Base-by-base conservation (phyloP, 257 asterid species). In the Nyctanthes arbortristis region DNA sequence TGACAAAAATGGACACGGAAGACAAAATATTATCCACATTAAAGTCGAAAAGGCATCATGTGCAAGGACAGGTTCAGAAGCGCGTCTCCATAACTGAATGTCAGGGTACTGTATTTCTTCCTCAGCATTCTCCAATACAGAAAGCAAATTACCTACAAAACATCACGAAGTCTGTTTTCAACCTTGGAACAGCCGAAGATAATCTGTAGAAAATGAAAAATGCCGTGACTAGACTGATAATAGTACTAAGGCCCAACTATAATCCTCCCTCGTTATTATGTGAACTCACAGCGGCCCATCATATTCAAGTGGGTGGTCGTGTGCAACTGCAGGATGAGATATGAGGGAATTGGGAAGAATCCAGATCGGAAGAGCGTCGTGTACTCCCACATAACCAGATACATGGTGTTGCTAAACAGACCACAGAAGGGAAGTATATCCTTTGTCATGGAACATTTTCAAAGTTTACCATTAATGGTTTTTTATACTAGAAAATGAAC, bases 1-100 rank as follows among this genome's bases (percentile, higher is more conserved):
- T 63, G 87, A 85, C 75, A 89, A 67, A 39, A 88, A 75, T 69
- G 95, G 95, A 72, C 85, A 72, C 34, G 99, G 99, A 74, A 94
- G 98, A 76, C 99, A 91, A 85, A 87, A 94, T n/a, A 91, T 81
- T 11, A 82, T 78, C 99, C 97, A 94, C 99, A 94, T 94, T 43
- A 94, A 78, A 37, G 98, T 89, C 63, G 99, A 88, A 87, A 94
- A 94, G 66, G 96, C 82, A 80, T 94, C 95, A 57, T 71, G 86
- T 64, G 92, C 87, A 65, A 94, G 88, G 76, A 91, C 70, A 71
- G 99, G 98, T 67, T 82, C 89, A 65, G 89, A 79, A 71, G 96
- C 93, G 68, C 76, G 86, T 75, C 85, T 85, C 96, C 97, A 94
- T 28, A 94, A 77, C 73, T 83, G 91, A 69, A 80, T 68, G 67